Percentiles rank a stretch among this genome's conserved stretches.
These are phyloP conservation scores for Infundibulicybe gibba DNA, from an alignment of 768 basidiomycete species.

Conservation along the genomic window DNA sequence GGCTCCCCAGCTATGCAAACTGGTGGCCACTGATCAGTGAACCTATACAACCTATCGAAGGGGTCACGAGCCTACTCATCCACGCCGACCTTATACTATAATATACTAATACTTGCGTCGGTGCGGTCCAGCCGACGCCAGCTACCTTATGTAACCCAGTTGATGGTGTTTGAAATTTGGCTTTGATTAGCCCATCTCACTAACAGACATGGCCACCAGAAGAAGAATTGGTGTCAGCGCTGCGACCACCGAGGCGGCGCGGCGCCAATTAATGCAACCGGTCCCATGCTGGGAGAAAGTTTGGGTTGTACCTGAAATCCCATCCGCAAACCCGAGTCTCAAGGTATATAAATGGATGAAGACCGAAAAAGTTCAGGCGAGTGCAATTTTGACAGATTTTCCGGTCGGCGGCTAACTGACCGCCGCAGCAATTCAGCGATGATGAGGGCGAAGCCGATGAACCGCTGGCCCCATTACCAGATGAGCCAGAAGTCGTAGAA, in stretches of 20 bases:
- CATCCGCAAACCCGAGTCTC: constrained; percentile 52
- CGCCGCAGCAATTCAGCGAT: constrained; percentile 79
- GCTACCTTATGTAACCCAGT: too few relatives aligned
- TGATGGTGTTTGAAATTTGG: background rate
- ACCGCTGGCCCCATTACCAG: constrained; percentile 76
- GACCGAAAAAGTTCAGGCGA: constrained; percentile 74
- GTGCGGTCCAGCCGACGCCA: too few relatives aligned
- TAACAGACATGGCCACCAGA: constrained; percentile 57
- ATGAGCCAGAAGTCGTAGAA: constrained; percentile 73
- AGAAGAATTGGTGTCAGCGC: constrained; percentile 75
- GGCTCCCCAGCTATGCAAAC: too few relatives aligned
- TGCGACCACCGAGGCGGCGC: constrained; percentile 76
- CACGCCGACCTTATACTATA: too few relatives aligned
- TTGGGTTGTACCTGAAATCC: constrained; percentile 60
- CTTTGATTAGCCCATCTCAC: background rate
- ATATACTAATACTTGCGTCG: too few relatives aligned
- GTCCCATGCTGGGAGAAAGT: constrained; percentile 85
- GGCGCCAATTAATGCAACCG: constrained; percentile 84
- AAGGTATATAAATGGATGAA: constrained; percentile 78
- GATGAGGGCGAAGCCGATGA: constrained; percentile 79
- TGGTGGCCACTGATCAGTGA: too few relatives aligned
- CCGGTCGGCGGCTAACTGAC: background rate
- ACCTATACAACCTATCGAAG: too few relatives aligned
- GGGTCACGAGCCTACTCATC: too few relatives aligned
- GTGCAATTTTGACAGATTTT: constrained; percentile 11